phyloP scores from a whole-genome alignment of 495 filamentous ascomycete species.

The Penicillium manginii region DNA sequence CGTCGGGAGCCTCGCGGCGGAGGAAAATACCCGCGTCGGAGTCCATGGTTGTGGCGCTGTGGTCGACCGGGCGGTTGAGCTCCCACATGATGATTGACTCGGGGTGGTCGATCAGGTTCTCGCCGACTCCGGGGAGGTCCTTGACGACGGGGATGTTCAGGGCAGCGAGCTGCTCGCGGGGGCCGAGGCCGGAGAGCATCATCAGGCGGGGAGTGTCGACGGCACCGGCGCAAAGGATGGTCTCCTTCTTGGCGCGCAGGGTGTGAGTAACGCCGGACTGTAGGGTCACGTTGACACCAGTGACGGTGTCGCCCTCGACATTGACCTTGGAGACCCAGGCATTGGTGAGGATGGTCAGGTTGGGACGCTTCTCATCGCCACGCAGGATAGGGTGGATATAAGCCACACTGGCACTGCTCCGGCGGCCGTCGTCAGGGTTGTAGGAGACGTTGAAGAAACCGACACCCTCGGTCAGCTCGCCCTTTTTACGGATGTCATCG shows the following conservation, averaged over 20 bases:
- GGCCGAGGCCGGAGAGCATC: slow-evolving; percentile 79
- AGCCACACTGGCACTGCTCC: slow-evolving; percentile 80
- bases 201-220: slow-evolving; percentile 77
- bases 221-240: slow-evolving; percentile 76
- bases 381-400: slow-evolving; percentile 85
- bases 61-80: slow-evolving; percentile 73
- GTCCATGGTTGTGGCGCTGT: slow-evolving; percentile 83
- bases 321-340: slow-evolving; percentile 80
- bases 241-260: slow-evolving; percentile 67
- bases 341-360: slow-evolving; percentile 78
- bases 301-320: slow-evolving; percentile 62
- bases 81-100: slow-evolving; percentile 85
- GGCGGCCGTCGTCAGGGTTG: slow-evolving; percentile 76
- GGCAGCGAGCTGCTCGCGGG: slow-evolving; percentile 60
- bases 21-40: slow-evolving; percentile 84
- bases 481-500: slow-evolving; percentile 67
- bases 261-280: slow-evolving; percentile 64
- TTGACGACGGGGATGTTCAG: slow-evolving; percentile 71
- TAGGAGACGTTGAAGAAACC: slow-evolving; percentile 86
- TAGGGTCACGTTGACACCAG: slow-evolving; percentile 66
- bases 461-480: slow-evolving; percentile 69
- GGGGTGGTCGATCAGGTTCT: slow-evolving; percentile 79
- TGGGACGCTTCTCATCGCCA: slow-evolving; percentile 73
- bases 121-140: slow-evolving; percentile 76
- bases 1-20: slow-evolving; percentile 67